Evolutionary conservation across 2,329 filamentous ascomycete species (phyloP).

Genomic region (Colletotrichum scovillei): DNA sequence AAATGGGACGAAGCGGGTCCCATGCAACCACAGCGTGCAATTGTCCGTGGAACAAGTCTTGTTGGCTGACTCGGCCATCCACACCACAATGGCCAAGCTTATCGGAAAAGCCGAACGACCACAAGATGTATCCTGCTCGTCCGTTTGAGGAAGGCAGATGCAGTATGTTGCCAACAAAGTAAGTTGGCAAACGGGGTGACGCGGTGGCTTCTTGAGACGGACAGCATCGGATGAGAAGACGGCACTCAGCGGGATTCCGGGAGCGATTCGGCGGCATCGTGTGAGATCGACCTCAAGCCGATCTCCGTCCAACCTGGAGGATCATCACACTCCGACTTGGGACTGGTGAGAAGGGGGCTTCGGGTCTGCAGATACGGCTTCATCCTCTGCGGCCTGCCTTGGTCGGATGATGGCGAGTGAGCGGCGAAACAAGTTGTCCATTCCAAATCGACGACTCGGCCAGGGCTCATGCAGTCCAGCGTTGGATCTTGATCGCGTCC

Average conservation of each 20-base stretch:
- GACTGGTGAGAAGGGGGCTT: neutral
- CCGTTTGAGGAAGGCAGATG: neutral
- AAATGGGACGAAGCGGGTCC: conserved; percentile 9
- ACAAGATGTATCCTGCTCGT: neutral
- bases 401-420: neutral
- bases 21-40: neutral
- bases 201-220: too few relatives aligned
- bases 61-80: conserved; percentile 13
- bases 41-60: neutral
- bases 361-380: neutral
- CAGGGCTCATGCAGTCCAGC: conserved; percentile 22
- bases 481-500: conserved; percentile 30
- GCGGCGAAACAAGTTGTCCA: conserved; percentile 15
- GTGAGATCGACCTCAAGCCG: neutral
- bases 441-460: conserved; percentile 25
- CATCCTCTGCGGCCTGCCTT: neutral
- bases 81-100: conserved; percentile 1
- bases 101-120: conserved; percentile 7
- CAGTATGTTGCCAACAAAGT: too few relatives aligned
- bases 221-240: neutral
- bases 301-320: neutral
- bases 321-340: neutral
- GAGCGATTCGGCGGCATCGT: neutral
- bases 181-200: too few relatives aligned
- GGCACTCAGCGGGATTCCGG: neutral